Evolutionary conservation across 805 yeast genomes (phyloP).

Genomic region (Kluyveromyces wickerhamii): DNA sequence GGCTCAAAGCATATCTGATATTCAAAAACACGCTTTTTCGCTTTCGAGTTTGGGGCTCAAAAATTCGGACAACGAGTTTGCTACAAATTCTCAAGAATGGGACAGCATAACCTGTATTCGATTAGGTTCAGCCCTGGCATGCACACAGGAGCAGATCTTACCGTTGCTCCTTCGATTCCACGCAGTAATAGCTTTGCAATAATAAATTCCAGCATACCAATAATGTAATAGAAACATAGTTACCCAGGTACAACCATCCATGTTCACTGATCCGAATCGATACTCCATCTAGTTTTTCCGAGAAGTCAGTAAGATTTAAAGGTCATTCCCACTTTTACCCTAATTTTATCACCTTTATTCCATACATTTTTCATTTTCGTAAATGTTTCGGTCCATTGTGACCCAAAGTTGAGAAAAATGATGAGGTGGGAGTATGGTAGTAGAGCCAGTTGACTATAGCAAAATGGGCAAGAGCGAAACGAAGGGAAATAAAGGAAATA

Average conservation of each 20-base stretch:
- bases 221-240: neutral
- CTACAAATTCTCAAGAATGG: slow-evolving; percentile 1
- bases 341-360: too few species aligned
- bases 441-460: too few species aligned
- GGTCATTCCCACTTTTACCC: too few species aligned
- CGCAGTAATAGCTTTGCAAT: neutral
- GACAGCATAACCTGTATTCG: slow-evolving; percentile 1
- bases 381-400: too few species aligned
- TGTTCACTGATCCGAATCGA: neutral
- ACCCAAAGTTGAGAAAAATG: too few species aligned
- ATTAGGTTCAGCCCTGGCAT: slow-evolving; percentile 3
- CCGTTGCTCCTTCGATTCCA: slow-evolving; percentile 1
- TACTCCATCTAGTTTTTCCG: neutral
- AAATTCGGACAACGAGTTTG: neutral
- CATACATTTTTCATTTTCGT: too few species aligned
- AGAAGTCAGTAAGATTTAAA: too few species aligned
- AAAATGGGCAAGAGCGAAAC: too few species aligned
- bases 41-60: neutral
- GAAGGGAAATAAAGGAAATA: too few species aligned
- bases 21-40: slow-evolving; percentile 1
- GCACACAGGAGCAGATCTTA: slow-evolving; percentile 3
- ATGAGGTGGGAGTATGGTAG: too few species aligned
- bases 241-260: neutral
- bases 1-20: neutral
- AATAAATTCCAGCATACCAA: too few species aligned